Evolutionary conservation across 352 stramenopile genomes (phyloP).

Genomic region (Peronosclerospora sorghi): DNA sequence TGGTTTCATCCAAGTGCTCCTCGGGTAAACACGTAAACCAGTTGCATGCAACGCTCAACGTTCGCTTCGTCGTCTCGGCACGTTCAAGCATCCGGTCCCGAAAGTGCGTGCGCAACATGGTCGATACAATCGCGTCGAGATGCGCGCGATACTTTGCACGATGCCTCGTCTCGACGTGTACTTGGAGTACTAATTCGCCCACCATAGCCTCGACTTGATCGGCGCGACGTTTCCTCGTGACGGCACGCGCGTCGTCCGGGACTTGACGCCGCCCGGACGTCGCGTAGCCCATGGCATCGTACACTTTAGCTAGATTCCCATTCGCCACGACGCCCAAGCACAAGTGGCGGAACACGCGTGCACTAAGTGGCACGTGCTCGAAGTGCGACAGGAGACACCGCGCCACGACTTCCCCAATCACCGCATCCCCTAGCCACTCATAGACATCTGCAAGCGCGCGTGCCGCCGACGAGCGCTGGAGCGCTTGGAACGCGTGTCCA

Average conservation of each 20-base stretch:
- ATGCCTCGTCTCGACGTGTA: constrained; percentile 12
- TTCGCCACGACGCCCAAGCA: constrained; percentile 54
- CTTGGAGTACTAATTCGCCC: constrained; percentile 47
- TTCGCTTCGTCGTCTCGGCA: constrained; percentile 16
- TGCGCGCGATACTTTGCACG: constrained; percentile 20
- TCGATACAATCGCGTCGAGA: constrained; percentile 40
- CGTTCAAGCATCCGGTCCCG: constrained; percentile 12
- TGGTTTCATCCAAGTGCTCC: constrained; percentile 46
- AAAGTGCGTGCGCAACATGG: constrained; percentile 56
- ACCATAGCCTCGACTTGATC: constrained; percentile 60
- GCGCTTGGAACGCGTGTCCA: constrained; percentile 40
- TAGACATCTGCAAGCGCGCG: constrained; percentile 37
- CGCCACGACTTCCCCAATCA: constrained; percentile 60
- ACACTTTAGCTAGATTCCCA: constrained; percentile 55
- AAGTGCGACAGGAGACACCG: constrained; percentile 60
- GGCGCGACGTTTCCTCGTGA: constrained; percentile 49
- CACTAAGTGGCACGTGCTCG: constrained; percentile 35
- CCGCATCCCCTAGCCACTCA: constrained; percentile 70
- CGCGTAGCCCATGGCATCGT: constrained; percentile 54
- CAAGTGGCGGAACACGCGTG: constrained; percentile 57
- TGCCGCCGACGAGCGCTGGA: constrained; percentile 8
- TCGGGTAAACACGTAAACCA: constrained; percentile 46
- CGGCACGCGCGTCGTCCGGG: not conserved
- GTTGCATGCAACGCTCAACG: constrained; percentile 40
- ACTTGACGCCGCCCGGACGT: constrained; percentile 3